Percentiles rank a stretch among this genome's conserved stretches.
These are phyloP conservation scores for Fusarium nurragi DNA, from an alignment of 2,329 filamentous ascomycete species.

Conservation along the genomic window DNA sequence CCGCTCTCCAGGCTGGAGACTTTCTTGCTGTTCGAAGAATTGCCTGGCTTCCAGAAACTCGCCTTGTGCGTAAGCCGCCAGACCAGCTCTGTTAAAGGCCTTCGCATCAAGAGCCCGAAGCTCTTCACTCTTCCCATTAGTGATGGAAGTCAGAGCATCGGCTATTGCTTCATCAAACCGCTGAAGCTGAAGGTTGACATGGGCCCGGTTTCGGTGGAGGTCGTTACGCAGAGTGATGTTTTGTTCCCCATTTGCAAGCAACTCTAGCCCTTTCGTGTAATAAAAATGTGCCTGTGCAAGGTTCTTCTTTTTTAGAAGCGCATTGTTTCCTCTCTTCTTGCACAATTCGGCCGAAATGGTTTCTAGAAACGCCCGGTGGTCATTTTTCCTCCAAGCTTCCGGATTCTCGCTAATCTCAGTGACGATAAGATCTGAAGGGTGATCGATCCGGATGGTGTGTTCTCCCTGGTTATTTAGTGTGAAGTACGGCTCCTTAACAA, in stretches of 20 bases:
- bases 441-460: slow-evolving; percentile 52
- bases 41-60: slow-evolving; percentile 37
- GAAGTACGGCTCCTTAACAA: slow-evolving; percentile 62
- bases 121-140: background rate
- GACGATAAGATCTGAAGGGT: slow-evolving; percentile 47
- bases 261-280: slow-evolving; percentile 43
- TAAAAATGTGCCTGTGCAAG: slow-evolving; percentile 33
- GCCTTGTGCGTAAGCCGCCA: slow-evolving; percentile 45
- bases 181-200: slow-evolving; percentile 46
- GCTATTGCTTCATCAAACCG: slow-evolving; percentile 46
- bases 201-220: slow-evolving; percentile 46
- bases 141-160: slow-evolving; percentile 48
- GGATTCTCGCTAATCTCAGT: slow-evolving; percentile 11
- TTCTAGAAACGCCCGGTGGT: rapidly evolving
- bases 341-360: slow-evolving; percentile 19
- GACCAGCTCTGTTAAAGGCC: slow-evolving; percentile 47
- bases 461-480: slow-evolving; percentile 54
- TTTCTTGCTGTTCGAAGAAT: slow-evolving; percentile 39
- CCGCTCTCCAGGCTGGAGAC: slow-evolving; percentile 40
- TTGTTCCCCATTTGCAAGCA: background rate
- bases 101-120: slow-evolving; percentile 44
- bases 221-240: slow-evolving; percentile 43
- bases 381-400: slow-evolving; percentile 31
- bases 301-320: slow-evolving; percentile 36
- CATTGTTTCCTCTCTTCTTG: slow-evolving; percentile 46